Base-by-base conservation (phyloP, 1,284 basidiomycete genomes). In the Psilocybe mexicana region DNA sequence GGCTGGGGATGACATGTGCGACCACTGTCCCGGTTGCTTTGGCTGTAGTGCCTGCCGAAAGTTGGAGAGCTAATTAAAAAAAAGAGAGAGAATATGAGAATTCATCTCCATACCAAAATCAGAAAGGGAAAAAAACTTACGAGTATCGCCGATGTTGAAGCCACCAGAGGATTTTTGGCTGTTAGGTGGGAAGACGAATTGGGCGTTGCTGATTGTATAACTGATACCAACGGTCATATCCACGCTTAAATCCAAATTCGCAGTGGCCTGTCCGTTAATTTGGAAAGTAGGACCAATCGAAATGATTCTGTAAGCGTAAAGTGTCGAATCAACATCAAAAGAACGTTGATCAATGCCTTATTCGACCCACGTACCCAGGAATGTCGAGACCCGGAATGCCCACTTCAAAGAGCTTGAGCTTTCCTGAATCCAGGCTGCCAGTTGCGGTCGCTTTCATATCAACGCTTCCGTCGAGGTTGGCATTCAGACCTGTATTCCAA, bases 1-100 rank as follows among this genome's bases (percentile, higher is more conserved):
- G 55, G 6, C 71, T 72, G 1, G 83, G 83, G 53, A 81, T 82
- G 47, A 84, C 67, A 63, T 84, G 80, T 2, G 78, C 80, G 25
- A 70, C 66, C 38, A 84, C 58, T 2, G 69, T 72, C 5, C 78
- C 81, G 0, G 69, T 74, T 10, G 76, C 73, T 6, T 66, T 68
- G 38, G 76, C 71, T 26, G 68, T 72, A 1, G 79, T 77, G 54
- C 65, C 72, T 30, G 74, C 75, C 11, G 76, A 74, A 38, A 83
- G 71, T 58, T 72, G 70, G 26, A 83, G 61, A 11, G 76, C 80
- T 79, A 38, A 38, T 57, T 52, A 7, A n/a, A 49, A 23, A 18
- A 25, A 10, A 25, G 36, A 6, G 18, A 18, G 30, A 33, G 52
- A 38, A 35, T 43, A 28, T 23, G 43, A 25, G 14, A 24, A 52